Percentiles rank a stretch among this genome's conserved stretches.
Evolutionary conservation across 306 rosid species (phyloP).

Genomic region (Cucurbita pepo): DNA sequence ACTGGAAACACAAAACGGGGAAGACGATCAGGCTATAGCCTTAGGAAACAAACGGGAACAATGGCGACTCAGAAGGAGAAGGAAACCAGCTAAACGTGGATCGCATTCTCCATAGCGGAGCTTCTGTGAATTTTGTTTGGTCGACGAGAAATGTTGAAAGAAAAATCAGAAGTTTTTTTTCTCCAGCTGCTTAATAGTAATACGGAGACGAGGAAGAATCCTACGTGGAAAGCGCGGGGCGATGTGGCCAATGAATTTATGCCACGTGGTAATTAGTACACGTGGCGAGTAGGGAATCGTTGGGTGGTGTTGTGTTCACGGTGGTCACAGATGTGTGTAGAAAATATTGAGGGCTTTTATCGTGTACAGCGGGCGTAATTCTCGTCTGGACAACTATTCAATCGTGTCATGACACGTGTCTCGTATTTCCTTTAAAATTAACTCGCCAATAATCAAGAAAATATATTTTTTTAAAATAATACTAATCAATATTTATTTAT

Average conservation of each 20-base stretch:
- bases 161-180: neutral
- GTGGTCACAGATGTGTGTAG: slow-evolving; percentile 1
- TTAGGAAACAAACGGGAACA: neutral
- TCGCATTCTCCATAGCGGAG: slow-evolving; percentile 37
- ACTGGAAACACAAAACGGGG: neutral
- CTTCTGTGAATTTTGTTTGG: slow-evolving; percentile 6
- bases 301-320: slow-evolving; percentile 20
- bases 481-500: too few relatives aligned
- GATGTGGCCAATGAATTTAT: rapidly evolving
- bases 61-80: neutral
- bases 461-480: too few relatives aligned
- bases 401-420: neutral
- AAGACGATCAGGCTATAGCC: neutral
- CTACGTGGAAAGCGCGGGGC: slow-evolving; percentile 22
- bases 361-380: neutral
- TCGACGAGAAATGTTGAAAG: slow-evolving; percentile 18
- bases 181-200: slow-evolving; percentile 2
- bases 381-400: too few relatives aligned
- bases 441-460: too few relatives aligned
- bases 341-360: neutral
- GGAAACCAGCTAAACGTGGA: slow-evolving; percentile 20
- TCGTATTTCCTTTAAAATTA: neutral
- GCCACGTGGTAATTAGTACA: slow-evolving; percentile 14
- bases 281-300: slow-evolving; percentile 27
- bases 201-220: slow-evolving; percentile 7